phyloP scores from a whole-genome alignment of 768 basidiomycete genomes.

The Phaffia australis region DNA sequence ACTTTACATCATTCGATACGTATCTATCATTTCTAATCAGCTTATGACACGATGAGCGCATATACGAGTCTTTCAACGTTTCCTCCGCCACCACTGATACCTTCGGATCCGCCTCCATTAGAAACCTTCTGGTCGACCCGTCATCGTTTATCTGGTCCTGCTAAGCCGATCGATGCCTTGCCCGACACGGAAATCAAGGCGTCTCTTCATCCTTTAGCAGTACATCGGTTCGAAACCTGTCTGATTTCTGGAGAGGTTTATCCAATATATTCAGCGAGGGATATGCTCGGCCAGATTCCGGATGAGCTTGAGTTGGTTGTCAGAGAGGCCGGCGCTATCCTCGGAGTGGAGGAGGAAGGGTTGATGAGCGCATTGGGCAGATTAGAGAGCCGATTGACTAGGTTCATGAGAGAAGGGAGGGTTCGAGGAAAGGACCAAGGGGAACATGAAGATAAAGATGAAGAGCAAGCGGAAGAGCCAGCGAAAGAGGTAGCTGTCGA shows the following conservation, averaged over 20 bases:
- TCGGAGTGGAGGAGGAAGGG: conserved; percentile 49
- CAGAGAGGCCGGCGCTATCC: conserved; percentile 46
- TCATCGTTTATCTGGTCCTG: background rate
- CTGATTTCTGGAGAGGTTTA: conserved; percentile 52
- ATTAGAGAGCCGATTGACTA: conserved; percentile 53
- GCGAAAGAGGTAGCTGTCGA: too few relatives aligned
- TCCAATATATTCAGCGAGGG: conserved; percentile 56
- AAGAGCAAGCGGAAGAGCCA: conserved; percentile 46
- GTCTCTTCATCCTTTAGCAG: conserved; percentile 18
- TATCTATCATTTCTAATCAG: conserved; percentile 9
- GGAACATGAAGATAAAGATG: conserved; percentile 46
- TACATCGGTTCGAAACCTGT: conserved; percentile 21
- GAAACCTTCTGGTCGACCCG: background rate
- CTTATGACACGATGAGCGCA: conserved; percentile 10
- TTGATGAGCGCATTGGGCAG: conserved; percentile 51
- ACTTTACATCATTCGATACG: conserved; percentile 12
- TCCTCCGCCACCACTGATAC: conserved; percentile 12
- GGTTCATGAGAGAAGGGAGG: conserved; percentile 17
- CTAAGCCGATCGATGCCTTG: background rate
- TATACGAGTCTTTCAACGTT: conserved; percentile 19
- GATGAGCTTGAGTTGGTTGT: conserved; percentile 48
- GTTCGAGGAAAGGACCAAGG: conserved; percentile 33
- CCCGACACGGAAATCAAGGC: conserved; percentile 10
- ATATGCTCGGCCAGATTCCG: conserved; percentile 52
- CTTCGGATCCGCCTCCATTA: conserved; percentile 1